A percentile compares a stretch with the other conserved stretches of the same genome.
Conservation (phyloP, 306 rosid species). For the Aeschynomene evenia region DNA sequence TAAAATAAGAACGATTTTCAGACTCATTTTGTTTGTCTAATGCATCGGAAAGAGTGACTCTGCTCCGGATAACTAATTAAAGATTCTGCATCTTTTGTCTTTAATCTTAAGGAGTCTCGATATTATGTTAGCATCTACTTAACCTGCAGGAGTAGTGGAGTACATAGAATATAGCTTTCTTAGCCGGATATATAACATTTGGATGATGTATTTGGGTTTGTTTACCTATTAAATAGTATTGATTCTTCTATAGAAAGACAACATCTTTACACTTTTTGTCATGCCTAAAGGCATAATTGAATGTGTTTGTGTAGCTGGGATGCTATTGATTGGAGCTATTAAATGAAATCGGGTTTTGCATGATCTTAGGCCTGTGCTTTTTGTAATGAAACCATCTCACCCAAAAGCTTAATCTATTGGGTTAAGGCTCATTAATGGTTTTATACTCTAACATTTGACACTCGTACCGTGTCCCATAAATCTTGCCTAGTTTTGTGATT, state of each 20-base stretch:
- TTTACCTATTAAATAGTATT: neutral
- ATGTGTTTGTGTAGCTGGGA: neutral
- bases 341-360: neutral
- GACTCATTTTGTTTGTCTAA: too few relatives aligned
- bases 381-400: too few relatives aligned
- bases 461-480: neutral
- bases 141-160: neutral
- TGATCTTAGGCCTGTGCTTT: neutral
- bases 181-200: conserved; percentile 7
- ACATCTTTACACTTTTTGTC: neutral
- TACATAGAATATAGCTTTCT: neutral
- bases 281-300: neutral
- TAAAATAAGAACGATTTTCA: too few relatives aligned
- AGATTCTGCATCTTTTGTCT: neutral
- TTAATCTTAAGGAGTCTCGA: neutral
- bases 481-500: neutral
- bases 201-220: neutral
- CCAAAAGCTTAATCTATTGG: too few relatives aligned
- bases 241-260: neutral
- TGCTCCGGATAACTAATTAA: neutral
- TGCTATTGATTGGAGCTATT: conserved; percentile 7
- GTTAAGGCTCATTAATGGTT: too few relatives aligned
- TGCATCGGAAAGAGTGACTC: too few relatives aligned
- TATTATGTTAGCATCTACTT: conserved; percentile 5
- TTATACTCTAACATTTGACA: too few relatives aligned